Evolutionary conservation across 2,329 filamentous ascomycete genomes (phyloP).

Genomic region (Colletotrichum coccodes): DNA sequence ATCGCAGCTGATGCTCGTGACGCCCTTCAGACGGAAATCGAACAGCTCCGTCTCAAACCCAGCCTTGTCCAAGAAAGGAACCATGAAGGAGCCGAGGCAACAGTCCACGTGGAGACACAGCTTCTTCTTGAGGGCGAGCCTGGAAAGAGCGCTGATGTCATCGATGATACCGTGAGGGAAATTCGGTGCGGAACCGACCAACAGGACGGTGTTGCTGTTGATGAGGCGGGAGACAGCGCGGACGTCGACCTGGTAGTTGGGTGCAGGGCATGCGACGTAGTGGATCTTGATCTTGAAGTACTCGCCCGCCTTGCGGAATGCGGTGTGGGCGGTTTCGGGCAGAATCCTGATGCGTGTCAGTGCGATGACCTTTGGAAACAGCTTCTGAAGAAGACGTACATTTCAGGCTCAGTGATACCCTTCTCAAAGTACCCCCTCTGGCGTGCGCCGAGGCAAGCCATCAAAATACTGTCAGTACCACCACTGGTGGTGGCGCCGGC

Average conservation of each 20-base stretch:
- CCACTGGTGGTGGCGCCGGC: constrained; percentile 92
- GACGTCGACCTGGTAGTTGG: constrained; percentile 85
- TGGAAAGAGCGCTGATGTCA: constrained; percentile 87
- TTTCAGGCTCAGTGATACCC: constrained; percentile 91
- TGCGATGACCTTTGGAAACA: neutral
- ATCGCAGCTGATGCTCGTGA: constrained; percentile 95
- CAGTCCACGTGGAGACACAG: constrained; percentile 96
- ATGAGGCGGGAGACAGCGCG: constrained; percentile 83
- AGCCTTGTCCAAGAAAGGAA: constrained; percentile 92
- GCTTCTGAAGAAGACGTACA: constrained; percentile 65
- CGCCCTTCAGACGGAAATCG: constrained; percentile 93
- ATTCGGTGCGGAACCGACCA: constrained; percentile 96
- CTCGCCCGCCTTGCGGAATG: constrained; percentile 92
- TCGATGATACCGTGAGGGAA: constrained; percentile 99
- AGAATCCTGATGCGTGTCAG: constrained; percentile 74
- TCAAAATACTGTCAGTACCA: constrained; percentile 95
- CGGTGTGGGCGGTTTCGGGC: constrained; percentile 93
- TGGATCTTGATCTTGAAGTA: constrained; percentile 99
- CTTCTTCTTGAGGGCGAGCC: constrained; percentile 80
- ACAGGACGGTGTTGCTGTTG: constrained; percentile 92
- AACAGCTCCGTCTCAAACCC: constrained; percentile 90
- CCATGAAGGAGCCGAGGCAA: constrained; percentile 94
- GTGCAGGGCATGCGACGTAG: constrained; percentile 86
- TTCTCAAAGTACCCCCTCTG: constrained; percentile 90
- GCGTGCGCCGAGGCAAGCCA: constrained; percentile 90